Evolutionary conservation across 106 monocot species (phyloP), one percentile per base, ranked within the genome.

Genomic region (Gastrodia elata): DNA sequence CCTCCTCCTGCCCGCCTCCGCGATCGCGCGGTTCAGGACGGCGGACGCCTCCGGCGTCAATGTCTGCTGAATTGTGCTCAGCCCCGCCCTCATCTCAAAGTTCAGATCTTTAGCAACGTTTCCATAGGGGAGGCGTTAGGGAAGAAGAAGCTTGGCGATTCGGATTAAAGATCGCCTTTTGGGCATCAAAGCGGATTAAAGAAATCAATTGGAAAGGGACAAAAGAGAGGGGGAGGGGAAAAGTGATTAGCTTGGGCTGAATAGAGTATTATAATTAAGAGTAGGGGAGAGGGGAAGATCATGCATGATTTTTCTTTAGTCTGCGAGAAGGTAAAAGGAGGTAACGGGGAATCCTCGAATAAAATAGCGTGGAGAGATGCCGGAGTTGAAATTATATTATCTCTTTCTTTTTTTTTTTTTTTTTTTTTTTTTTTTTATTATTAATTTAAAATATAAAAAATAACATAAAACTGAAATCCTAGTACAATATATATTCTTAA

Each of bases 31-130:
- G 34, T 76, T 82, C 25, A 87, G 81, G 1, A 88, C 74, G 22
- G 72, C 64, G 68, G 84, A 74, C 40, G 94, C 87, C 37, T 91
- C 89, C 38, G 87, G 69, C 34, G 91, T 89, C 27, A 91, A 87
- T 15, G 89, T 86, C 73, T 91, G 94, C 75, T 87, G 87, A 22
- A 89, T 87, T 65, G 90, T 82, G 76, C 84, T 80, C 68, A 88
- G 74, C 40, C 80, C 83, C 40, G 89, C 73, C 56, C 84, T 78
- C 89, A 87, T 85, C 16, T 59, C 26, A 57, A 77, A 25, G 27
- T 49, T 56, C 38, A 8, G 35, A 73, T 73, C 15, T 56, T 36
- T 56, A 22, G n/a, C n/a, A n/a, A n/a, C n/a, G n/a, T n/a, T n/a
- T n/a, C n/a, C n/a, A n/a, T n/a, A n/a, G n/a, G n/a, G n/a, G n/a